Evolutionary conservation across 176 grass and related monocot species (phyloP).

Genomic region (Luzula sylvatica): DNA sequence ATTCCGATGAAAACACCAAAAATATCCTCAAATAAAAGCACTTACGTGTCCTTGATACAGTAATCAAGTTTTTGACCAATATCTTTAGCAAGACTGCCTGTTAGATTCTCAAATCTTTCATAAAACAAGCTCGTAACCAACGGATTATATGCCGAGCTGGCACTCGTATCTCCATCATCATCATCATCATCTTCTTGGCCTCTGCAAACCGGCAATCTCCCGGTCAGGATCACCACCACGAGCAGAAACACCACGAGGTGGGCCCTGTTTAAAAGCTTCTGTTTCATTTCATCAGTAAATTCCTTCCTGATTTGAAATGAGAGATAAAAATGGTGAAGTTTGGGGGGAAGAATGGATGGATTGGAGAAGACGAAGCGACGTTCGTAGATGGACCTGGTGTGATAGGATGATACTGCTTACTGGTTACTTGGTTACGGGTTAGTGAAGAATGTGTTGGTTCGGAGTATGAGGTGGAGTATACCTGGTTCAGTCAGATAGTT

Average conservation of each 20-base stretch:
- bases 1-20: no score
- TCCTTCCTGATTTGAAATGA: no score
- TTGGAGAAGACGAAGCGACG: no score
- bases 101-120: slow-evolving; percentile 33
- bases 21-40: not conserved
- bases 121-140: slow-evolving; percentile 19
- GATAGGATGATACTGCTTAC: no score
- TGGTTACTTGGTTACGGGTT: no score
- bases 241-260: not conserved
- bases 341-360: no score
- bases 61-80: slow-evolving; percentile 41
- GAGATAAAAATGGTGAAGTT: no score
- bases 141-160: slow-evolving; percentile 14
- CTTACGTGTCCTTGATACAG: slow-evolving; percentile 71
- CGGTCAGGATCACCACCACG: slow-evolving; percentile 1
- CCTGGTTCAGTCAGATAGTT: no score
- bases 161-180: not conserved
- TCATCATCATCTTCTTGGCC: slow-evolving; percentile 1
- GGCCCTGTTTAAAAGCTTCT: not conserved
- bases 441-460: no score
- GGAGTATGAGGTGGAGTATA: no score
- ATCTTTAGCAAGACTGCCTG: slow-evolving; percentile 29
- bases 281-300: no score
- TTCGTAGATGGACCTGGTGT: no score
- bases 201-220: not conserved